phyloP scores from a whole-genome alignment of 352 stramenopile species.

The Thraustochytrium striatum region DNA sequence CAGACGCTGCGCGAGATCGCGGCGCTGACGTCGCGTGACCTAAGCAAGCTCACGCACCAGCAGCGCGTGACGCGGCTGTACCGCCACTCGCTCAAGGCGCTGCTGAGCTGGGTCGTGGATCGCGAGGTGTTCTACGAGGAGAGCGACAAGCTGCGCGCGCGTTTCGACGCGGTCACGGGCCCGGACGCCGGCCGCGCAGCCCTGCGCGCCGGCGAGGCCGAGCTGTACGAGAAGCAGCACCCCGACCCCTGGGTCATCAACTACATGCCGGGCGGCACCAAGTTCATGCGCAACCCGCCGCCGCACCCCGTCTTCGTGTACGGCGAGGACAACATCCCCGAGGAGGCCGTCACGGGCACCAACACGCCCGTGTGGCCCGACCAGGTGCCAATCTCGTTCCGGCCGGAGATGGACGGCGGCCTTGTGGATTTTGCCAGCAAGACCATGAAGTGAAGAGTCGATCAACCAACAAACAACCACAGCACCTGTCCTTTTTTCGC shows the following conservation, averaged over 20 bases:
- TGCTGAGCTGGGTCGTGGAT: constrained; percentile 89
- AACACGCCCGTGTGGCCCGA: constrained; percentile 59
- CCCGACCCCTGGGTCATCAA: constrained; percentile 93
- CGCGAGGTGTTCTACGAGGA: constrained; percentile 90
- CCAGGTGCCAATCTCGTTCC: constrained; percentile 40
- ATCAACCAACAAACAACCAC: not conserved
- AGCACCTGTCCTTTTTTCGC: not conserved
- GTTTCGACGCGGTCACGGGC: constrained; percentile 79
- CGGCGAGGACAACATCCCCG: constrained; percentile 68
- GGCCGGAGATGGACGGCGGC: constrained; percentile 23
- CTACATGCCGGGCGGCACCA: constrained; percentile 94
- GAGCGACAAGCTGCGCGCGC: constrained; percentile 64
- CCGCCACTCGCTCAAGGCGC: constrained; percentile 85
- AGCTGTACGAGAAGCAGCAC: constrained; percentile 88
- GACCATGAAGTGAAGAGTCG: constrained; percentile 15
- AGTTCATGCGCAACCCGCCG: constrained; percentile 97
- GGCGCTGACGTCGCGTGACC: not conserved
- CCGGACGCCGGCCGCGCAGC: not conserved
- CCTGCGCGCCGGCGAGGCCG: constrained; percentile 80
- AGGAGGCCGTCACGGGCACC: constrained; percentile 66
- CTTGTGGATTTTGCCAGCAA: constrained; percentile 48
- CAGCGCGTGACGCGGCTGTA: constrained; percentile 85
- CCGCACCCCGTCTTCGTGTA: constrained; percentile 88
- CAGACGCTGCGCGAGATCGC: constrained; percentile 40
- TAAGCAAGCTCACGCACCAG: constrained; percentile 68